Conservation (phyloP, 306 rosid genomes). For the Castanopsis chinensis region DNA sequence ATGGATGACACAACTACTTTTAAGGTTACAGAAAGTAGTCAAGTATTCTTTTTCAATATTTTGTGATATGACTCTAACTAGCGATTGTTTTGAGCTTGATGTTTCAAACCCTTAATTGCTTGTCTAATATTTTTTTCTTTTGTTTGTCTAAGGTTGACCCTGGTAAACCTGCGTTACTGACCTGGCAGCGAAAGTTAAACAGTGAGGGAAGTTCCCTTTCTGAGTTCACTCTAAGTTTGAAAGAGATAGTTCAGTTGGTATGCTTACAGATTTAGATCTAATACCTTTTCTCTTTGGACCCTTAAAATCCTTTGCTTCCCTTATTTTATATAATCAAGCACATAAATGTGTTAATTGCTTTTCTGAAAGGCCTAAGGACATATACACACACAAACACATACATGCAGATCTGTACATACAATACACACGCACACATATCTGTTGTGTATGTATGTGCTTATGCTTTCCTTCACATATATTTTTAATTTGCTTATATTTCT, state of each 20-base stretch:
- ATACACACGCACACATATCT: neutral
- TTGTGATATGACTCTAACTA: neutral
- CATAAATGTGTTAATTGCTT: neutral
- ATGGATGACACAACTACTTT: too few species aligned
- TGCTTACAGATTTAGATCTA: neutral
- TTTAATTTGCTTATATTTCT: neutral
- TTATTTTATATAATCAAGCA: neutral
- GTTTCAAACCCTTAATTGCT: neutral
- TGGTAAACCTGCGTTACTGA: constrained; percentile 56
- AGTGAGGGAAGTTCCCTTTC: constrained; percentile 28
- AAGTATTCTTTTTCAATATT: neutral
- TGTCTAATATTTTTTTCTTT: constrained; percentile 12
- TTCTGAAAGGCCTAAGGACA: neutral
- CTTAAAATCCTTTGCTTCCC: neutral
- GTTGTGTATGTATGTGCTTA: neutral
- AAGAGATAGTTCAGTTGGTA: constrained; percentile 75
- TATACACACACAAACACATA: neutral
- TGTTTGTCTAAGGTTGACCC: constrained; percentile 50
- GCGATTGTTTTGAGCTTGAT: constrained; percentile 5
- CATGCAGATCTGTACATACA: neutral
- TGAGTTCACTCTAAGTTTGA: constrained; percentile 44
- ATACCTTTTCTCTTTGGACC: neutral
- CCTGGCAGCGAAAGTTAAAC: constrained; percentile 79
- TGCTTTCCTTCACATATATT: neutral
- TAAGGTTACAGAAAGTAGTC: neutral